Evolutionary conservation across 2,329 filamentous ascomycete genomes (phyloP).

Genomic region (Botrytis fabae): DNA sequence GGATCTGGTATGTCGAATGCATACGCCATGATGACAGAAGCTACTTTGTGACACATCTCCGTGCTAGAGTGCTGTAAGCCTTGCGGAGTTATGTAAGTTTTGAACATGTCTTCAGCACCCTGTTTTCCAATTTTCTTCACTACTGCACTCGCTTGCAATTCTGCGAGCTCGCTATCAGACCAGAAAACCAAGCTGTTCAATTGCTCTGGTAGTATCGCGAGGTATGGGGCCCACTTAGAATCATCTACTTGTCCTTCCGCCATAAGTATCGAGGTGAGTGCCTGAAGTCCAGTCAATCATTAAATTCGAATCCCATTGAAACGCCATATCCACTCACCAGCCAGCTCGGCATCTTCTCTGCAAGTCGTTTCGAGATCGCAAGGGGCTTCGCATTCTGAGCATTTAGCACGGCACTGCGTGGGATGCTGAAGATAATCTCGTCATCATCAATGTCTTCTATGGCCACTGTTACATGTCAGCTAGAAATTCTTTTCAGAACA

Average conservation of each 20-base stretch:
- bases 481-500: conserved; percentile 1
- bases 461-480: conserved; percentile 51
- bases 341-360: conserved; percentile 47
- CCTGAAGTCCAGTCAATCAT: conserved; percentile 15
- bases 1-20: conserved; percentile 61
- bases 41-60: conserved; percentile 60
- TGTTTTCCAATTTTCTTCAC: conserved; percentile 63
- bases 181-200: conserved; percentile 74
- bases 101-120: conserved; percentile 58
- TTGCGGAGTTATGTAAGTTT: conserved; percentile 55
- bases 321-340: conserved; percentile 38
- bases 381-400: conserved; percentile 50
- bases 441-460: conserved; percentile 57
- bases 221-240: conserved; percentile 53
- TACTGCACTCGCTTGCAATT: conserved; percentile 65
- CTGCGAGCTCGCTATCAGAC: conserved; percentile 57
- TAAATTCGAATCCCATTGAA: conserved; percentile 17
- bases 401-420: conserved; percentile 59
- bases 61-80: conserved; percentile 46
- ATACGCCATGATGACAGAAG: conserved; percentile 70
- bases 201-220: conserved; percentile 57
- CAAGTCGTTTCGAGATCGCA: conserved; percentile 45
- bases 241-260: conserved; percentile 31
- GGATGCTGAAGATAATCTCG: conserved; percentile 65
- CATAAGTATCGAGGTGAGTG: conserved; percentile 31